Percentiles rank a stretch among this genome's conserved stretches.
Conservation (phyloP, 2,329 filamentous ascomycete species). For the Neocucurbitaria cava region DNA sequence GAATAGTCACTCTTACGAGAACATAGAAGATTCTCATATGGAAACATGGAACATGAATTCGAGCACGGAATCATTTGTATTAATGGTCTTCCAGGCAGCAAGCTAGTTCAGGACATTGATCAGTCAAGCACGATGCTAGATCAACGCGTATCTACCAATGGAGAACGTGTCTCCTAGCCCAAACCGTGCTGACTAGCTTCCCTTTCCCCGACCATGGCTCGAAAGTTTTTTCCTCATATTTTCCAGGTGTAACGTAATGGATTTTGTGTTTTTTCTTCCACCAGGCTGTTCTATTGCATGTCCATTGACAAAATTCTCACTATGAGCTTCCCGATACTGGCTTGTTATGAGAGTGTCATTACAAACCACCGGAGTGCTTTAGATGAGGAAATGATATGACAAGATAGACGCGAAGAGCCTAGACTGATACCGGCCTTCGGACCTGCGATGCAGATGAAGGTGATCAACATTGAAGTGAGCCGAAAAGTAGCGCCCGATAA, state of each 20-base stretch:
- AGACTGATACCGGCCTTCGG: slow-evolving; percentile 39
- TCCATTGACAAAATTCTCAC: neutral
- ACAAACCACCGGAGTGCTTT: neutral
- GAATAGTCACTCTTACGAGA: no score
- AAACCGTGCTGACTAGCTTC: slow-evolving; percentile 7
- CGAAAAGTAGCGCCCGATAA: slow-evolving; percentile 27
- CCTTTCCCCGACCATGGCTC: slow-evolving; percentile 21
- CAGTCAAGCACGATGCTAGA: neutral
- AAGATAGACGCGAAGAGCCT: slow-evolving; percentile 7
- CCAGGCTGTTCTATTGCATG: slow-evolving; percentile 12
- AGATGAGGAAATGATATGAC: neutral
- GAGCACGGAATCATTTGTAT: slow-evolving; percentile 10
- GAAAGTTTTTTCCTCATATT: slow-evolving; percentile 22
- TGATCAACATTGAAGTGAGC: slow-evolving; percentile 43
- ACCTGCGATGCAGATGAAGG: slow-evolving; percentile 19
- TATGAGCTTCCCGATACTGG: neutral
- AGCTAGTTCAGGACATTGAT: neutral
- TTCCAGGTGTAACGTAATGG: slow-evolving; percentile 10
- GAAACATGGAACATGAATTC: neutral
- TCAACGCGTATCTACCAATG: neutral
- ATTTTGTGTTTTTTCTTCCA: slow-evolving; percentile 26
- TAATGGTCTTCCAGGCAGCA: slow-evolving; percentile 10
- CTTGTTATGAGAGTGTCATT: neutral
- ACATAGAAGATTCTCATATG: neutral
- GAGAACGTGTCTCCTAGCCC: slow-evolving; percentile 2